Evolutionary conservation across 2,329 filamentous ascomycete species (phyloP), one percentile per base, ranked within the genome.

Genomic region (Bipolaris zeicola): DNA sequence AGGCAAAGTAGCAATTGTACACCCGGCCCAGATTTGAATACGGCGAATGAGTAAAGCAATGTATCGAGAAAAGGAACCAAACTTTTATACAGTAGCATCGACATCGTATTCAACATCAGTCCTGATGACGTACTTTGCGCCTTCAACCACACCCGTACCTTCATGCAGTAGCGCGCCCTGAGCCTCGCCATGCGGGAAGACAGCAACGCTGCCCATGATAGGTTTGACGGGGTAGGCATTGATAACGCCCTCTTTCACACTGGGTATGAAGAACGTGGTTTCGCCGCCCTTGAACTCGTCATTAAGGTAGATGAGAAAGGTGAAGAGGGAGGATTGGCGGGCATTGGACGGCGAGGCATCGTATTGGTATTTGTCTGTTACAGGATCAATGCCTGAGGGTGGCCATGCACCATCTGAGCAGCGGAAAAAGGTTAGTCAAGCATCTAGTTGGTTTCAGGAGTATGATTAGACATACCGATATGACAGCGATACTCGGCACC

Each of bases 41-140:
- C 8, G 14, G 6, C 3, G 3, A 41, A 14, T 7, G 6, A 10
- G 38, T 13, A 6, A 4, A 42, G 5, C 13, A n/a, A 26, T 14
- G 22, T 24, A 42, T 22, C 20, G 6, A 13, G 6, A 6, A 24
- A 18, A 1, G n/a, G 13, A 26, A 42, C 22, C 24, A 41, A 7
- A 16, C 42, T 34, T 42, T 50, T 39, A 50, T 3, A 13, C 11
- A 11, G 31, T 58, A 26, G 16, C 28, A 28, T 55, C 46, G 16
- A 90, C 77, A 71, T 90, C 88, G 61, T 89, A 91, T 71, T 89
- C 84, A 3, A 91, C 84, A 69, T 91, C 88, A 0, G 87, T 89
- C 53, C 88, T 75, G 42, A 90, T 89, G 1, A 91, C 86, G 68
- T 90, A 91, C 71, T 84, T 84, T 0, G 85, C 85, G 0, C 86